These are phyloP conservation scores for Prosopis cineraria DNA, from an alignment of 306 rosid genomes.

Conservation along the genomic window DNA sequence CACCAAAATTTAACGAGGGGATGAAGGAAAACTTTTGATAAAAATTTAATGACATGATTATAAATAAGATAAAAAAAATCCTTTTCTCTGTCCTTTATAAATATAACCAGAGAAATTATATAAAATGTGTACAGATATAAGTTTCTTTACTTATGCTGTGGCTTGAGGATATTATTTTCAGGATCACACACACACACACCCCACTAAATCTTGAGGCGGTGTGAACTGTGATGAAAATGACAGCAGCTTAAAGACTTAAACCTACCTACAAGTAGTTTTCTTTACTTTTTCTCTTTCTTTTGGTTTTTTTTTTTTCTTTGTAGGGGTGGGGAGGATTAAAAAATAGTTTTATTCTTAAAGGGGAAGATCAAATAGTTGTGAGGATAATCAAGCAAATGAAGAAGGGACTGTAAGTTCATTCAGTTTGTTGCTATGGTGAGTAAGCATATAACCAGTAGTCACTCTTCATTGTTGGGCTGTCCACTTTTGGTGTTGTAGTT, in stretches of 20 bases:
- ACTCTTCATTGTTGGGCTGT: not conserved
- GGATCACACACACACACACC: not conserved
- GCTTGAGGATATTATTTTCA: not conserved
- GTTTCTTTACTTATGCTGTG: not conserved
- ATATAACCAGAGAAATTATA: too few species aligned
- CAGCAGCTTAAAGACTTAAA: not conserved
- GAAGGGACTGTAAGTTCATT: not conserved
- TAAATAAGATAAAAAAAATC: too few species aligned
- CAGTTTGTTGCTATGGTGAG: not conserved
- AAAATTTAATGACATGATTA: too few species aligned
- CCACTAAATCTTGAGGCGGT: not conserved
- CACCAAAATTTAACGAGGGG: too few species aligned
- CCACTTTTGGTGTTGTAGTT: not conserved
- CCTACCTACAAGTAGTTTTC: not conserved
- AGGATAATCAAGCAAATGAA: not conserved
- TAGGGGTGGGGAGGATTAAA: too few species aligned
- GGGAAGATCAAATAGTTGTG: not conserved
- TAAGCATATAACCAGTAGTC: not conserved
- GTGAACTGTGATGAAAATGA: conserved; percentile 12
- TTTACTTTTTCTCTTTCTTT: not conserved
- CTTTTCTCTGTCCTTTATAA: too few species aligned
- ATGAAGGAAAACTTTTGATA: too few species aligned
- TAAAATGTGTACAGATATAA: too few species aligned
- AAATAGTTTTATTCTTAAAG: not conserved
- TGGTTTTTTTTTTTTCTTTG: too few species aligned